Conservation (phyloP, 768 basidiomycete genomes). For the Suillus sp. region DNA sequence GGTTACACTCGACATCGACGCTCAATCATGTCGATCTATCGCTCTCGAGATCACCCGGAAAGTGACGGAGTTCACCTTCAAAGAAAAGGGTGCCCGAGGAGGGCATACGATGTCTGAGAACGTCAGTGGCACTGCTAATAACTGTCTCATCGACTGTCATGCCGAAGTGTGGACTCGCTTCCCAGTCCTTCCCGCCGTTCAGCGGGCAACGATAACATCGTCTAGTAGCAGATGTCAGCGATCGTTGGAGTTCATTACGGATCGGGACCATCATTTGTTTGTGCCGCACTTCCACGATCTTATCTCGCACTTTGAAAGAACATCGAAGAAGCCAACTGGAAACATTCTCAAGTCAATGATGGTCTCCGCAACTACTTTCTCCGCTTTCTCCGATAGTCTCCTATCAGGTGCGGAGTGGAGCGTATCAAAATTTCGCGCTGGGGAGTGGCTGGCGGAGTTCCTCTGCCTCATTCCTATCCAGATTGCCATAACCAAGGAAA, state of each 20-base stretch:
- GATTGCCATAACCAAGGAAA: constrained; percentile 58
- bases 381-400: constrained; percentile 26
- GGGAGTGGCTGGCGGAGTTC: constrained; percentile 65
- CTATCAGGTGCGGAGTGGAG: constrained; percentile 24
- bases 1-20: constrained; percentile 39
- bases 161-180: constrained; percentile 62
- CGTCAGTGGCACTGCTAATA: constrained; percentile 39
- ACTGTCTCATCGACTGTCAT: constrained; percentile 56
- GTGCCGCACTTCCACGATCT: constrained; percentile 46
- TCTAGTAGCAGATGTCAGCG: constrained; percentile 35
- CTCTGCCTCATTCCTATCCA: constrained; percentile 67
- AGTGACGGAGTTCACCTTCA: constrained; percentile 57
- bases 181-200: constrained; percentile 56
- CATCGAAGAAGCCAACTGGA: constrained; percentile 54
- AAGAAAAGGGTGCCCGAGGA: constrained; percentile 38
- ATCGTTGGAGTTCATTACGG: constrained; percentile 47
- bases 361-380: constrained; percentile 36
- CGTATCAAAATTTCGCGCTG: constrained; percentile 44
- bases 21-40: constrained; percentile 42
- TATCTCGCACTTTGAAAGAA: constrained; percentile 49
- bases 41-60: constrained; percentile 56
- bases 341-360: constrained; percentile 42
- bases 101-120: constrained; percentile 18
- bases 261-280: constrained; percentile 38
- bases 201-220: constrained; percentile 43